Conservation (phyloP, 345 rosid genomes). For the Dipteronia sinensis region DNA sequence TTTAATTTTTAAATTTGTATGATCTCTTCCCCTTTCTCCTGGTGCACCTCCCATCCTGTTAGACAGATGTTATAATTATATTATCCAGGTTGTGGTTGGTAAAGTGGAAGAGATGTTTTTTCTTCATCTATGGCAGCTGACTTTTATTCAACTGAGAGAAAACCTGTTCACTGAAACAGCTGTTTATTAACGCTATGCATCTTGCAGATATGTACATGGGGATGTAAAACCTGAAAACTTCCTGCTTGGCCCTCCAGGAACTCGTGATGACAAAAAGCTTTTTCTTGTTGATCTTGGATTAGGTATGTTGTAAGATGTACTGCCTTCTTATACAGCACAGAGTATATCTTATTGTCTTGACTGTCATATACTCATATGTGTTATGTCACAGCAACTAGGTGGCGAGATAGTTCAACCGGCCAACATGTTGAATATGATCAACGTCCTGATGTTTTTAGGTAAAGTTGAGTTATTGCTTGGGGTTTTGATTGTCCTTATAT, state of each 20-base stretch:
- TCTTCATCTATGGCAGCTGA: background rate
- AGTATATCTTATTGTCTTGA: slow-evolving; percentile 11
- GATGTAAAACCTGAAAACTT: slow-evolving; percentile 99
- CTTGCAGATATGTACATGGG: slow-evolving; percentile 88
- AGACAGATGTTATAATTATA: background rate
- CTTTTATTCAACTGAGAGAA: background rate
- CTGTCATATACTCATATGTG: slow-evolving; percentile 15
- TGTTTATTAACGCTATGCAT: background rate
- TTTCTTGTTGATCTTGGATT: slow-evolving; percentile 93
- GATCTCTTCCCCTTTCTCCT: background rate
- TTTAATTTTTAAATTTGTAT: background rate
- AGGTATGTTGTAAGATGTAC: slow-evolving; percentile 44
- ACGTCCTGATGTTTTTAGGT: slow-evolving; percentile 99
- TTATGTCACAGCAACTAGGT: slow-evolving; percentile 69
- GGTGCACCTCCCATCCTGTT: background rate
- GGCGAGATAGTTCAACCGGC: slow-evolving; percentile 84
- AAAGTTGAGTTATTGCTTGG: slow-evolving; percentile 5
- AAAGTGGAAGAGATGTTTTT: background rate
- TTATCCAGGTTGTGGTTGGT: background rate
- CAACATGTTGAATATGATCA: slow-evolving; percentile 96
- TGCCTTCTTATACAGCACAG: slow-evolving; percentile 1
- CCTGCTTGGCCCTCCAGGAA: slow-evolving; percentile 85
- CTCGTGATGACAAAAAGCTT: slow-evolving; percentile 84
- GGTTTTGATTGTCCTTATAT: background rate
- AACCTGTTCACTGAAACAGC: background rate